phyloP scores from a whole-genome alignment of 176 grass and related monocot species.

The Microstegium vimineum region DNA sequence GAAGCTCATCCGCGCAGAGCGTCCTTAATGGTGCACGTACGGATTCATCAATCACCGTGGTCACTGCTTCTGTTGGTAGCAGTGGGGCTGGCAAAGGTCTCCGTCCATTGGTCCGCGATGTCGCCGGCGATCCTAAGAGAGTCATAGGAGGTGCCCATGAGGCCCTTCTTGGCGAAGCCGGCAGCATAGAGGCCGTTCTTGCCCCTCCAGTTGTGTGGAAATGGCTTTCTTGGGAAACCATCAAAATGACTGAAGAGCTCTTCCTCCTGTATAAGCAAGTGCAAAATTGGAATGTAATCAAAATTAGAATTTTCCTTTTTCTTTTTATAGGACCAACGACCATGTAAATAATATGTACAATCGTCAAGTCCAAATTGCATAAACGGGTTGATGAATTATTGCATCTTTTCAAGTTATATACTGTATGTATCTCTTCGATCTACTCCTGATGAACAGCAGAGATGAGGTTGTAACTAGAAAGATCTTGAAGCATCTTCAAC shows the following conservation, averaged over 20 bases:
- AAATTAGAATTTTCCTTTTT: not conserved
- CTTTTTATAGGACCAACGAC: not conserved
- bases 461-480: not conserved
- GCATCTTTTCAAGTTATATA: too few species aligned
- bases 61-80: not conserved
- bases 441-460: not conserved
- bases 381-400: not conserved
- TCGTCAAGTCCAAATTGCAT: not conserved
- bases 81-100: slow-evolving; percentile 20
- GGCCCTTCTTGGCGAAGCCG: slow-evolving; percentile 62
- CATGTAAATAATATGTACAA: too few species aligned
- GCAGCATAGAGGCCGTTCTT: slow-evolving; percentile 67
- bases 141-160: slow-evolving; percentile 72
- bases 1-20: not conserved
- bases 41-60: not conserved
- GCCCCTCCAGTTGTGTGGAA: slow-evolving; percentile 75
- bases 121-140: slow-evolving; percentile 54
- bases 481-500: not conserved
- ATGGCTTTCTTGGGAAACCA: slow-evolving; percentile 57
- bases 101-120: slow-evolving; percentile 51
- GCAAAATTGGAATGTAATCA: not conserved
- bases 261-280: slow-evolving; percentile 31
- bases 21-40: not conserved
- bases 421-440: not conserved
- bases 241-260: slow-evolving; percentile 62